Conservation (phyloP, 2,329 filamentous ascomycete genomes). For the Stachybotrys elegans region DNA sequence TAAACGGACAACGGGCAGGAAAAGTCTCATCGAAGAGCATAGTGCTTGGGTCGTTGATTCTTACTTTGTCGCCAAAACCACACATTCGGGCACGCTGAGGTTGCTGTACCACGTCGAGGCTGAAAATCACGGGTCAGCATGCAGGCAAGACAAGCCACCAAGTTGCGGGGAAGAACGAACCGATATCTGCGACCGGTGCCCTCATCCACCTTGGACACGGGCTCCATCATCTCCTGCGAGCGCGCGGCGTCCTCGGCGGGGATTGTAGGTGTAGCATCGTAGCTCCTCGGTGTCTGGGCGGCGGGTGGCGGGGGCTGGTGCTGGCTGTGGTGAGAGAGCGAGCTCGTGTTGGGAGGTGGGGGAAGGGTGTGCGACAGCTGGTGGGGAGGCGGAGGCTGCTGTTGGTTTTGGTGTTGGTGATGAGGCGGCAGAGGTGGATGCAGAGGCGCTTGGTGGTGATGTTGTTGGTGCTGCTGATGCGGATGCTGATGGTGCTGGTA, state of each 20-base stretch:
- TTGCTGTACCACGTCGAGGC: slow-evolving; percentile 80
- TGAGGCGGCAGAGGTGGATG: slow-evolving; percentile 7
- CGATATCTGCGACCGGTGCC: slow-evolving; percentile 27
- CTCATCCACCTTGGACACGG: slow-evolving; percentile 29
- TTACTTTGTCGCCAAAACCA: slow-evolving; percentile 95
- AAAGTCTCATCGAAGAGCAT: no score
- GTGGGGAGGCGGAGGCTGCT: slow-evolving; percentile 17
- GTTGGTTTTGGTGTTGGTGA: slow-evolving; percentile 17
- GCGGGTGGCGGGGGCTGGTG: slow-evolving; percentile 6
- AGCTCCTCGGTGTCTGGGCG: slow-evolving; percentile 13
- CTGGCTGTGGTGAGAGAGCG: background rate
- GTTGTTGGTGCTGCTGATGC: slow-evolving; percentile 15
- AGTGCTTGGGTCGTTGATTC: no score
- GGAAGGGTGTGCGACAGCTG: slow-evolving; percentile 12
- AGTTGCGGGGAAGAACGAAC: slow-evolving; percentile 16
- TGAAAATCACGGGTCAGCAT: slow-evolving; percentile 27
- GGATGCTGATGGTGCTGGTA: slow-evolving; percentile 12
- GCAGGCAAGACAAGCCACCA: no score
- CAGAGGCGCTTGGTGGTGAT: slow-evolving; percentile 12
- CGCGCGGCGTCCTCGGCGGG: slow-evolving; percentile 11
- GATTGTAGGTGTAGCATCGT: slow-evolving; percentile 15
- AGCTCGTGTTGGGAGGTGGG: background rate
- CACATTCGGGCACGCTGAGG: slow-evolving; percentile 94
- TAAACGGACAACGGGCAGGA: no score
- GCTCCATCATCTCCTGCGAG: slow-evolving; percentile 15